A percentile compares a stretch with the other conserved stretches of the same genome.
Evolutionary conservation across 164 flowering plant genomes (phyloP).

Genomic region (Vitis labrusca): DNA sequence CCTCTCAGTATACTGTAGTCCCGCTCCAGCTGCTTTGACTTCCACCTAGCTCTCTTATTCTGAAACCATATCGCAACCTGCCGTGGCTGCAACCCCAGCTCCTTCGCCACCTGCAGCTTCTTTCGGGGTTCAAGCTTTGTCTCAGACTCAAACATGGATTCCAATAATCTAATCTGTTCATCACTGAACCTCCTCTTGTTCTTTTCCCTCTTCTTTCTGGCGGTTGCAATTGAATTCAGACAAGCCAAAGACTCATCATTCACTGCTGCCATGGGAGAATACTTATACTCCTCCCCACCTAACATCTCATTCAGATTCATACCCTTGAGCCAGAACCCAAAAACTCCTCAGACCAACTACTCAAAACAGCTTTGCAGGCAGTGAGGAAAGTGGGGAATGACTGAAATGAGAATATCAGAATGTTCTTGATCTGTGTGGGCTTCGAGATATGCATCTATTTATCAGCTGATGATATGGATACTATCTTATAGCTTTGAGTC

Average conservation of each 20-base stretch:
- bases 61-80: conserved; percentile 72
- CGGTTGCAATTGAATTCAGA: not conserved
- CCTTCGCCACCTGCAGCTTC: conserved; percentile 46
- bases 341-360: too few species aligned
- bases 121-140: conserved; percentile 46
- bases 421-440: not conserved
- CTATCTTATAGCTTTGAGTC: not conserved
- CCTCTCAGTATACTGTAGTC: conserved; percentile 33
- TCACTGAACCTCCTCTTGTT: conserved; percentile 51
- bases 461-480: not conserved
- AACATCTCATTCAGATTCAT: conserved; percentile 16
- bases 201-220: conserved; percentile 31
- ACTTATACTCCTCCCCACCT: conserved; percentile 15
- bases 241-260: conserved; percentile 7
- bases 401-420: too few species aligned
- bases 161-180: conserved; percentile 51
- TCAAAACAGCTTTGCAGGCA: too few species aligned
- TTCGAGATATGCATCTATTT: not conserved
- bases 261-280: conserved; percentile 2
- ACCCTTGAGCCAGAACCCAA: too few species aligned
- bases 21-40: conserved; percentile 56
- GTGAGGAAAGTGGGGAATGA: too few species aligned
- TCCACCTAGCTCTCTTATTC: conserved; percentile 61
- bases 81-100: conserved; percentile 53
- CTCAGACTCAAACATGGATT: conserved; percentile 41